Base-by-base conservation (phyloP, 805 yeast genomes). In the Ogataea trehaloabstinens region DNA sequence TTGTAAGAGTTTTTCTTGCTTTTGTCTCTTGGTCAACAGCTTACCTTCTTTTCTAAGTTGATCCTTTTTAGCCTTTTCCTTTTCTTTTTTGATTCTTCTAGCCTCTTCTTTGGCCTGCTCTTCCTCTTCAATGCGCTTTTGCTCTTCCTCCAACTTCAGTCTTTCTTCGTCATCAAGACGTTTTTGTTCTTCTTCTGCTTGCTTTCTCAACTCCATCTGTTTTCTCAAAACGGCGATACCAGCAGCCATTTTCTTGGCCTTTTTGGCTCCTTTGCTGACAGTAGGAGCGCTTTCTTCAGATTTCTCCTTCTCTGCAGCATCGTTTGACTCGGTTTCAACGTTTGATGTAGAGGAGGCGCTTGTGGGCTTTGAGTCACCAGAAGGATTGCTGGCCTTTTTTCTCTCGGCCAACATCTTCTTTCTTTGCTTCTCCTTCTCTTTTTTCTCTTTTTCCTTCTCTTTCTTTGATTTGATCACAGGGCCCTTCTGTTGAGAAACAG, bases 11-110 rank as follows among this genome's bases (percentile, higher is more conserved):
- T 86, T 85, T 61, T 89, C 95, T 64, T 89, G 96, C 67, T 85
- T 88, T 73, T 93, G 99, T 61, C 90, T 91, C 71, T 87, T 93
- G 43, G 96, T 85, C 59, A 93, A 68, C 39, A 82, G 80, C 61
- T 93, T 93, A 58, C 99, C 99, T 67, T 91, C 97, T 24, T 96
- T 93, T 67, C 86, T 87, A 62, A 93, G 78, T 67, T 87, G 91
- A 56, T 93, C 99, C 51, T 78, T 83, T 72, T 85, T 89, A 43
- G 76, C 74, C 66, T 76, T 84, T 56, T 91, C 97, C 61, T 79
- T 85, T 65, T 93, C 99, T 56, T 81, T 87, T 76, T 85, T 91
- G 10, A 71, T 73, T 52, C 66, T 71, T 40, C 73, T 77, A 27
- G 76, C 80, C 51, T 77, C 90, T 46, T 73, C 75, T 41, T 70